Evolutionary conservation across 495 filamentous ascomycete genomes (phyloP).

Genomic region (Aspergillus bertholletiae): DNA sequence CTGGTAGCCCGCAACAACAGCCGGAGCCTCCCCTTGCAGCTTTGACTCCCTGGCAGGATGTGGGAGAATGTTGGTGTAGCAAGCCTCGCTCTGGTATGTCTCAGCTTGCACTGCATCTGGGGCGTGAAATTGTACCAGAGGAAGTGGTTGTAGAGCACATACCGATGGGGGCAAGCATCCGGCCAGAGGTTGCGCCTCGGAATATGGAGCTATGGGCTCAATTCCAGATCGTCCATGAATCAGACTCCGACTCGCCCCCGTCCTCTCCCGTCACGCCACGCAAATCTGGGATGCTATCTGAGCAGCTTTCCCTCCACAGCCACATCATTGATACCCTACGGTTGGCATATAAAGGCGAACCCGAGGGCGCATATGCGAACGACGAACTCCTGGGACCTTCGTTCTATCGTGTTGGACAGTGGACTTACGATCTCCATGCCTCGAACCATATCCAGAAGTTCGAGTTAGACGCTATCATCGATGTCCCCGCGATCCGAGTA

Average conservation of each 20-base stretch:
- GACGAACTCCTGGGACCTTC: conserved; percentile 29
- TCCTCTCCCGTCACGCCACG: background rate
- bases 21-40: conserved; percentile 27
- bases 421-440: conserved; percentile 37
- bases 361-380: conserved; percentile 28
- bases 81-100: conserved; percentile 31
- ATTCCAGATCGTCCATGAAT: conserved; percentile 19
- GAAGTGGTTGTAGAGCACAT: conserved; percentile 48
- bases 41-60: conserved; percentile 38
- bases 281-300: conserved; percentile 3
- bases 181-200: conserved; percentile 35
- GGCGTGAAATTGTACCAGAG: conserved; percentile 38
- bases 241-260: background rate
- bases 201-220: conserved; percentile 47
- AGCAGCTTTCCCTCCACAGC: conserved; percentile 23
- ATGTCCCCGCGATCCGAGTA: conserved; percentile 34
- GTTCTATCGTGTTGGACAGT: conserved; percentile 44
- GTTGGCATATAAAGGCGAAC: conserved; percentile 23
- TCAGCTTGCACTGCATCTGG: conserved; percentile 36
- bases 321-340: conserved; percentile 31
- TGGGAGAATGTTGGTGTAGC: conserved; percentile 48
- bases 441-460: conserved; percentile 36
- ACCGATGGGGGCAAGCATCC: conserved; percentile 27
- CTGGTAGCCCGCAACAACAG: background rate
- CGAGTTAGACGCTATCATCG: conserved; percentile 27